These are phyloP conservation scores for Talaromyces stipitatus DNA, from an alignment of 495 filamentous ascomycete species.

Conservation along the genomic window DNA sequence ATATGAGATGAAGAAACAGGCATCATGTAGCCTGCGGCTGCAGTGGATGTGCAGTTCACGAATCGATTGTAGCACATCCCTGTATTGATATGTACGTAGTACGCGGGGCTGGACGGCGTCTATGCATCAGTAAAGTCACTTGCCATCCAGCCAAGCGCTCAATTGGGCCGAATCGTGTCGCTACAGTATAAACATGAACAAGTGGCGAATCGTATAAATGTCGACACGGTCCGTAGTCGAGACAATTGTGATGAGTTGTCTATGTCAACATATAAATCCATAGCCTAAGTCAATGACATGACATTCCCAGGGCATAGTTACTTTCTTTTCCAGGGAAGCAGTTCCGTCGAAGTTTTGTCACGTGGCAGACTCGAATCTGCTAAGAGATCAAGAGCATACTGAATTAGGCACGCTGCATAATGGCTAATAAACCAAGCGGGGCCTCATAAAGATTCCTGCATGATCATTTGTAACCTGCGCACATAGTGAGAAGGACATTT, in stretches of 20 bases:
- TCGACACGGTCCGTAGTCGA: not conserved
- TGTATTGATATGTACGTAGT: not conserved
- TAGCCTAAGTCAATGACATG: not conserved
- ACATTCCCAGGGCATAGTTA: not conserved
- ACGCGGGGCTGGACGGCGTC: not conserved
- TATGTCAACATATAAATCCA: not conserved
- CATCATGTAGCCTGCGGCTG: not conserved
- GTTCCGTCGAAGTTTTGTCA: not conserved
- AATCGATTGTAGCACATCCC: not conserved
- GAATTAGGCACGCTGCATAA: slow-evolving; percentile 1
- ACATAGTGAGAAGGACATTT: not conserved
- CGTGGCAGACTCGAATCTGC: not conserved
- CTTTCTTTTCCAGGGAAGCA: not conserved
- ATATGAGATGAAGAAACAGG: not conserved
- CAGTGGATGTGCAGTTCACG: not conserved
- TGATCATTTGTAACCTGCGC: not conserved
- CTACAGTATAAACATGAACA: not conserved
- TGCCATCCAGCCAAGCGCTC: not conserved
- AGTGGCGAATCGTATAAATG: not conserved
- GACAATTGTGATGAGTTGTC: not conserved
- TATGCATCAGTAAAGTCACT: not conserved
- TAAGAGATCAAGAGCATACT: not conserved
- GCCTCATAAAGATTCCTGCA: not conserved
- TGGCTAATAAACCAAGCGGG: not conserved
- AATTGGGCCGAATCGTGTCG: not conserved